Percentiles rank a stretch among this genome's conserved stretches.
phyloP scores from a whole-genome alignment of 257 asterid genomes.

The Ajuga chamaepitys region DNA sequence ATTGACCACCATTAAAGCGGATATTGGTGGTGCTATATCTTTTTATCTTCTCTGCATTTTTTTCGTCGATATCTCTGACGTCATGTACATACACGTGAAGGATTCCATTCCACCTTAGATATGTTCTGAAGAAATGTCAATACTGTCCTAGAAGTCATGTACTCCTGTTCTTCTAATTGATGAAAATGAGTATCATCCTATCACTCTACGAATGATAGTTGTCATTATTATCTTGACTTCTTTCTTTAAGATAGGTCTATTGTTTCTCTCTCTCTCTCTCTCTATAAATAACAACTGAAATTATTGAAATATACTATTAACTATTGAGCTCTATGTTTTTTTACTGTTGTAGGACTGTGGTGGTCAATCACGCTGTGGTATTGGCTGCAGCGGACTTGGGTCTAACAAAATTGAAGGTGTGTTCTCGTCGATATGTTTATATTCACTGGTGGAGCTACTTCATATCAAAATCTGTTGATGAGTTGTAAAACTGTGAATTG shows the following conservation, averaged over 20 bases:
- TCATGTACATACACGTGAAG: not conserved
- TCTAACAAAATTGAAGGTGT: constrained; percentile 63
- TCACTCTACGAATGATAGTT: not conserved
- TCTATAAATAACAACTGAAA: not conserved
- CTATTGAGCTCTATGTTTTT: constrained; percentile 11
- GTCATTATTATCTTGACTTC: not conserved
- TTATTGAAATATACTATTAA: not conserved
- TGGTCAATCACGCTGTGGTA: constrained; percentile 79
- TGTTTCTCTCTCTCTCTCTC: too few species aligned
- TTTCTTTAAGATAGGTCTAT: not conserved
- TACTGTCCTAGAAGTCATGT: not conserved
- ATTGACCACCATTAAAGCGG: not conserved
- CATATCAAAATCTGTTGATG: not conserved
- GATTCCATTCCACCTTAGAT: not conserved
- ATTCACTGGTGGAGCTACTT: not conserved
- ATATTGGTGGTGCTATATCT: not conserved
- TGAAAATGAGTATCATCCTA: not conserved
- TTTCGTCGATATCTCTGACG: not conserved
- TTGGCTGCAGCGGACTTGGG: constrained; percentile 90
- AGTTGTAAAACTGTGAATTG: not conserved
- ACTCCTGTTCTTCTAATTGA: not conserved
- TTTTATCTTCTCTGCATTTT: not conserved
- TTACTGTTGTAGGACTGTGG: constrained; percentile 70
- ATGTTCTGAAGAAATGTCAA: not conserved
- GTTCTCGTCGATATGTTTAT: not conserved